These are phyloP conservation scores for Lagerstroemia speciosa DNA, from an alignment of 345 rosid genomes.

Conservation along the genomic window DNA sequence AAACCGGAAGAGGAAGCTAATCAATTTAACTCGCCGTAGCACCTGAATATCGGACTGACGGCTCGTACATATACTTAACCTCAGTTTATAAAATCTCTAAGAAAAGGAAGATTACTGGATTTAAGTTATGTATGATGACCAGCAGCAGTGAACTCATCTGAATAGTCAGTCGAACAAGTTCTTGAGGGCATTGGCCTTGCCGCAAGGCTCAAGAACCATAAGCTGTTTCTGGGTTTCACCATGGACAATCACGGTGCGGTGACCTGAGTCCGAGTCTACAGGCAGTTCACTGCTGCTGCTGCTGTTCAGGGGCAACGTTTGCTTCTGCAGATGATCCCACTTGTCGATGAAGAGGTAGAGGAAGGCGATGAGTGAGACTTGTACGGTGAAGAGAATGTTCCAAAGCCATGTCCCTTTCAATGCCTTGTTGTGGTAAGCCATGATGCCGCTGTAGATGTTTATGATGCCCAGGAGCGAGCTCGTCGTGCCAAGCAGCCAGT, in stretches of 20 bases:
- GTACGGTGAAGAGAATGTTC: slow-evolving; percentile 65
- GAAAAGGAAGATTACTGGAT: no score
- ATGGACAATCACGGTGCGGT: not conserved
- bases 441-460: slow-evolving; percentile 75
- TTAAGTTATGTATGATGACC: no score
- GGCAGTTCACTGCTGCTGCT: slow-evolving; percentile 9
- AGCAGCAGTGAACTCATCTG: no score
- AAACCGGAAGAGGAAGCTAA: no score
- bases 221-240: slow-evolving; percentile 5
- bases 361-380: slow-evolving; percentile 51
- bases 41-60: no score
- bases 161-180: slow-evolving; percentile 47
- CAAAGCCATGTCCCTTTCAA: slow-evolving; percentile 41
- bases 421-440: slow-evolving; percentile 54
- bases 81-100: no score
- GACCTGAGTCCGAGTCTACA: slow-evolving; percentile 10
- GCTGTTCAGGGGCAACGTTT: slow-evolving; percentile 27
- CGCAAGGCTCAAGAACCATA: slow-evolving; percentile 40
- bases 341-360: slow-evolving; percentile 79
- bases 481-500: slow-evolving; percentile 75
- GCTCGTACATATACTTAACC: no score
- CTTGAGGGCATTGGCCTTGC: slow-evolving; percentile 62
- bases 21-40: no score
- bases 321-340: slow-evolving; percentile 63
- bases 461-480: slow-evolving; percentile 50